These are phyloP conservation scores for Didymella keratinophila DNA, from an alignment of 2,329 filamentous ascomycete genomes.

Conservation along the genomic window DNA sequence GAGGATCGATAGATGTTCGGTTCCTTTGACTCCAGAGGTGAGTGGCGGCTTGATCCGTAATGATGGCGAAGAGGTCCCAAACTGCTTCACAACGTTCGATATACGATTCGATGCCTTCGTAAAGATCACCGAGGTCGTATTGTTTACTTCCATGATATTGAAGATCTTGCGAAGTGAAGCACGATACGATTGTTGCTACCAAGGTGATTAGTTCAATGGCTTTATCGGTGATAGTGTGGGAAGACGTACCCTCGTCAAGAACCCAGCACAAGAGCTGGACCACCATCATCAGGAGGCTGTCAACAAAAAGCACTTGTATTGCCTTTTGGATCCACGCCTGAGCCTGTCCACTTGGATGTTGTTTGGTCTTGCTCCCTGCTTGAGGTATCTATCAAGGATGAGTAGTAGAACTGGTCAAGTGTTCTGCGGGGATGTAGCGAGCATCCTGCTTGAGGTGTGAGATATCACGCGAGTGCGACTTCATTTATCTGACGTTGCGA, in stretches of 20 bases:
- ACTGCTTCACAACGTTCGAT: not conserved
- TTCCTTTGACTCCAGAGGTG: not conserved
- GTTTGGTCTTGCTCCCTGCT: not conserved
- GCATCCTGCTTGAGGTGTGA: not conserved
- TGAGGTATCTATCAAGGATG: not conserved
- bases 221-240: not conserved
- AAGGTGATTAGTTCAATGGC: not conserved
- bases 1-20: not conserved
- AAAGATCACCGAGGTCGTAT: not conserved
- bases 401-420: not conserved
- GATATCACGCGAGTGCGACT: not conserved
- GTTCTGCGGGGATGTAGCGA: not conserved
- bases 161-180: not conserved
- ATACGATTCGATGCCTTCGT: not conserved
- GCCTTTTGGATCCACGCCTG: not conserved
- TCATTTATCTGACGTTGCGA: not conserved
- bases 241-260: not conserved
- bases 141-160: not conserved
- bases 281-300: not conserved
- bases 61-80: not conserved
- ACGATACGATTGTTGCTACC: not conserved
- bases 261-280: slow-evolving; percentile 1
- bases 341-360: not conserved
- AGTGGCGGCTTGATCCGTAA: not conserved
- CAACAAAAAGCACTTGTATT: not conserved